Evolutionary conservation across 768 basidiomycete genomes (phyloP).

Genomic region (Hirschioporus abietinus): DNA sequence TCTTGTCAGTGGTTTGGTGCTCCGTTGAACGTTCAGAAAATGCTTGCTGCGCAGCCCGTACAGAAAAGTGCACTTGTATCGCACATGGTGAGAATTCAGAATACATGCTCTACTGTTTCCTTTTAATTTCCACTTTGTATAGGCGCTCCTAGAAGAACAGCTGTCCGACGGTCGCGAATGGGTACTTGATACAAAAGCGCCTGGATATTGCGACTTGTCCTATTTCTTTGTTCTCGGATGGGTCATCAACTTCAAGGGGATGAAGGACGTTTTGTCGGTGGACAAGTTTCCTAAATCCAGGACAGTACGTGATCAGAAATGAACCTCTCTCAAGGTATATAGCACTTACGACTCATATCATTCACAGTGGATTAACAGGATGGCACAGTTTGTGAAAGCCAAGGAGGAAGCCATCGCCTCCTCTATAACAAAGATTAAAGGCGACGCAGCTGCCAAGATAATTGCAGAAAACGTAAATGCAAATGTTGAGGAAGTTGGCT

Average conservation of each 20-base stretch:
- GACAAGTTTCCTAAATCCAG: constrained; percentile 33
- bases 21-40: constrained; percentile 33
- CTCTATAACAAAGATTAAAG: constrained; percentile 26
- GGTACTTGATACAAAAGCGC: constrained; percentile 49
- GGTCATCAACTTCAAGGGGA: constrained; percentile 32
- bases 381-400: constrained; percentile 31
- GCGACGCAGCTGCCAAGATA: constrained; percentile 36
- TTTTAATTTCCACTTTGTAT: background rate
- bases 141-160: constrained; percentile 37
- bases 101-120: constrained; percentile 16
- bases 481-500: constrained; percentile 36
- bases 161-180: constrained; percentile 50
- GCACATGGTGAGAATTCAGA: constrained; percentile 37
- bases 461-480: constrained; percentile 35
- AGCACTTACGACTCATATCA: background rate
- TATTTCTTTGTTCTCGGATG: constrained; percentile 45
- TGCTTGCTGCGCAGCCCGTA: constrained; percentile 26
- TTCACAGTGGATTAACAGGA: constrained; percentile 41
- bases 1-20: constrained; percentile 21
- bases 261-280: constrained; percentile 33
- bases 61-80: constrained; percentile 36
- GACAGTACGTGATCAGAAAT: constrained; percentile 27
- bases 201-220: constrained; percentile 48
- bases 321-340: background rate
- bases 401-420: constrained; percentile 23